Percentiles rank a stretch among this genome's conserved stretches.
These are phyloP conservation scores for Ambrosia hybrid DNA, from an alignment of 140 eudicot genomes.

Conservation along the genomic window DNA sequence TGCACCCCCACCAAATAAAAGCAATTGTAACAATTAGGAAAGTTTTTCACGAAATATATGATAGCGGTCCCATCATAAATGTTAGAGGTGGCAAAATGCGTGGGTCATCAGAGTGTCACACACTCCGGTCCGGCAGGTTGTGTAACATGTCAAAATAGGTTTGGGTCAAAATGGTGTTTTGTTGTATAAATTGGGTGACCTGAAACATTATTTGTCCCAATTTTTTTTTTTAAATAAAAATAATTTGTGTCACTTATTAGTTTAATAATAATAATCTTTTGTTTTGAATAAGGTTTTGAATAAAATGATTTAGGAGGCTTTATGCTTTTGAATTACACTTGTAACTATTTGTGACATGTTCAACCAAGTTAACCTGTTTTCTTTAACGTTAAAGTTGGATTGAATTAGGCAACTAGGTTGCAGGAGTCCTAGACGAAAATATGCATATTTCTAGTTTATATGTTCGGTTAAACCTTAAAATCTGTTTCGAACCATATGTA, in stretches of 20 bases:
- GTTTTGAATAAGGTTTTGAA: too few relatives aligned
- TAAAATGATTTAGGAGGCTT: neutral
- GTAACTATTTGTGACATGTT: neutral
- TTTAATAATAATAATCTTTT: too few relatives aligned
- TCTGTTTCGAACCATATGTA: neutral
- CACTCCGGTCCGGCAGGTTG: too few relatives aligned
- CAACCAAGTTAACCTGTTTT: neutral
- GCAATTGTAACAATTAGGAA: neutral
- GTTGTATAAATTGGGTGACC: too few relatives aligned
- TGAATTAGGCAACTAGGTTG: neutral
- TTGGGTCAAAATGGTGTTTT: too few relatives aligned
- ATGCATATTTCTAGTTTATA: slow-evolving; percentile 2
- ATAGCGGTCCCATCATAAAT: neutral
- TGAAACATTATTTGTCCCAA: too few relatives aligned
- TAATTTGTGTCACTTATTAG: too few relatives aligned
- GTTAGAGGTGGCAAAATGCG: neutral
- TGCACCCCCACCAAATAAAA: slow-evolving; percentile 18
- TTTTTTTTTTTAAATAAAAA: too few relatives aligned
- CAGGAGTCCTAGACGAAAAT: neutral
- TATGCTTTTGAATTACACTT: neutral
- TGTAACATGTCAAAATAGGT: neutral
- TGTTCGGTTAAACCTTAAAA: neutral
- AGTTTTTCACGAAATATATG: neutral
- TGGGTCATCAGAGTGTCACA: too few relatives aligned
- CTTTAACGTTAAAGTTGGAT: neutral